These are phyloP conservation scores for Amylostereum areolatum DNA, from an alignment of 1,284 basidiomycete genomes.

Conservation along the genomic window DNA sequence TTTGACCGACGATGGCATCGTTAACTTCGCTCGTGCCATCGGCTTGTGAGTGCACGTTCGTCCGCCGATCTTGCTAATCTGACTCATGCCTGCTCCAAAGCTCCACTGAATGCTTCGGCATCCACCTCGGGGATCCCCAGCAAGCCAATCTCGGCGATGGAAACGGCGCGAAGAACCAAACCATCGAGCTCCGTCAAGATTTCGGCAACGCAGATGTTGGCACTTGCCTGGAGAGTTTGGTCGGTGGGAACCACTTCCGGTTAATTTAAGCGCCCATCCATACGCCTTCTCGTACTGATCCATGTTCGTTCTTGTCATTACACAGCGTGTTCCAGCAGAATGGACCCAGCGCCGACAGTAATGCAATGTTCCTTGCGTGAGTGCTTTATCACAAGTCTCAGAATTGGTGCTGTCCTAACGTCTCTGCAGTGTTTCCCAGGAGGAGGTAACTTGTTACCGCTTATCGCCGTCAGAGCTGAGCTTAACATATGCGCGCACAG, in stretches of 20 bases:
- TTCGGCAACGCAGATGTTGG: constrained; percentile 52
- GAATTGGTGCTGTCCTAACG: background rate
- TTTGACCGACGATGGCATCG: constrained; percentile 58
- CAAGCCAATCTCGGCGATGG: constrained; percentile 70
- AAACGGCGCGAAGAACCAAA: constrained; percentile 54
- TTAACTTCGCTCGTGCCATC: constrained; percentile 53
- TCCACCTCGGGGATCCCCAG: constrained; percentile 60
- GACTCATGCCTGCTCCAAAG: constrained; percentile 24
- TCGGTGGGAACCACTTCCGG: constrained; percentile 67
- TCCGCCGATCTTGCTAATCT: constrained; percentile 1
- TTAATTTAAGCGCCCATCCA: constrained; percentile 13
- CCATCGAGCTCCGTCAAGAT: constrained; percentile 61
- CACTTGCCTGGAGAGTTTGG: constrained; percentile 56
- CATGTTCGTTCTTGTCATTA: background rate
- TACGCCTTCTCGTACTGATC: background rate
- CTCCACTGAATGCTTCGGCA: constrained; percentile 66
- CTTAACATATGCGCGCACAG: constrained; percentile 15
- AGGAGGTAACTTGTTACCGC: constrained; percentile 35
- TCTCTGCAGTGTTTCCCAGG: constrained; percentile 41
- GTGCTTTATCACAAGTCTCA: constrained; percentile 15
- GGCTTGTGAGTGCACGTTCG: constrained; percentile 44
- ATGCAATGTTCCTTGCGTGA: constrained; percentile 67
- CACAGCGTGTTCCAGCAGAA: constrained; percentile 70
- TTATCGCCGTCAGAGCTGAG: background rate
- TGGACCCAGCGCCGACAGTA: constrained; percentile 49